Evolutionary conservation across 257 asterid species (phyloP).

Genomic region (Oldenlandia corymbosa): DNA sequence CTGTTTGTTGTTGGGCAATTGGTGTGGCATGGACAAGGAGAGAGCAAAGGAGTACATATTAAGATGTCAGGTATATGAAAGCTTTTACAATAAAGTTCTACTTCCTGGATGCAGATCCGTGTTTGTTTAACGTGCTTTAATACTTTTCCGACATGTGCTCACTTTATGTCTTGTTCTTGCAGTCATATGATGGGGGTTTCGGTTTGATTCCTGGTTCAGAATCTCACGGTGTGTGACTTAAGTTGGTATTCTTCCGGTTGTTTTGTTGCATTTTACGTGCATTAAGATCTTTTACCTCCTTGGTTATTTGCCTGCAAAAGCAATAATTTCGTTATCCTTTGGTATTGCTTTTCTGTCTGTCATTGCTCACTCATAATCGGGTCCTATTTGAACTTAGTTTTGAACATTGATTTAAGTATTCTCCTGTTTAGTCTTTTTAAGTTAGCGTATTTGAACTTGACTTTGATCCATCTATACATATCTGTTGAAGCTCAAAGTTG

Average conservation of each 20-base stretch:
- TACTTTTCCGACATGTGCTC: slow-evolving; percentile 9
- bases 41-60: slow-evolving; percentile 73
- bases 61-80: slow-evolving; percentile 65
- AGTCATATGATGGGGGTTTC: slow-evolving; percentile 99
- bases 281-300: neutral
- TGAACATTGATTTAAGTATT: neutral
- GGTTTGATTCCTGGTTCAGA: slow-evolving; percentile 88
- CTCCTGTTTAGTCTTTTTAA: neutral
- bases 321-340: too few relatives aligned
- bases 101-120: slow-evolving; percentile 1
- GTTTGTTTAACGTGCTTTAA: slow-evolving; percentile 9
- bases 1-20: slow-evolving; percentile 69
- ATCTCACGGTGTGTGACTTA: slow-evolving; percentile 82
- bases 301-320: slow-evolving; percentile 1
- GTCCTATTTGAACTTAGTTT: neutral
- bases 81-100: neutral
- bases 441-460: too few relatives aligned
- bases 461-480: neutral
- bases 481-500: neutral
- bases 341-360: neutral
- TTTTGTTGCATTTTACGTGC: neutral
- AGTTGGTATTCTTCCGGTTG: neutral
- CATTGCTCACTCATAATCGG: neutral
- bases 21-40: slow-evolving; percentile 89
- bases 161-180: slow-evolving; percentile 27